Percentiles rank a stretch among this genome's conserved stretches.
These are phyloP conservation scores for Adansonia rubrostipa DNA, from an alignment of 441 rosid genomes.

Conservation along the genomic window DNA sequence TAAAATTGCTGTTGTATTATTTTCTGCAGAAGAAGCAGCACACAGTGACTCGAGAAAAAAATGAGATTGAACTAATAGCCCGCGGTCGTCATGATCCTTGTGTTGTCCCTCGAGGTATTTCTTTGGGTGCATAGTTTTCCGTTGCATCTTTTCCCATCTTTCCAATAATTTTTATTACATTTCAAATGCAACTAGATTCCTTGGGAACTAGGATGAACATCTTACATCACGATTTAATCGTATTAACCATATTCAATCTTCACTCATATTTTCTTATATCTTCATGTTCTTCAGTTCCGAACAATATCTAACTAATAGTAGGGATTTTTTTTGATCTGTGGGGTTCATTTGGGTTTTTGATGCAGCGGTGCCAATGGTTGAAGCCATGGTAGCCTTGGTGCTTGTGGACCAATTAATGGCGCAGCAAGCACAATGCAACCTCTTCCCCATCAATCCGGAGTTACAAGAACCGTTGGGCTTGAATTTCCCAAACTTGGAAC, in stretches of 20 bases:
- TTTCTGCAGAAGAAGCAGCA: slow-evolving; percentile 73
- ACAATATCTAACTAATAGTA: neutral
- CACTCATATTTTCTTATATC: neutral
- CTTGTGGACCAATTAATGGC: slow-evolving; percentile 93
- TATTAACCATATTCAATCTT: neutral
- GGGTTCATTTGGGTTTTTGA: slow-evolving; percentile 19
- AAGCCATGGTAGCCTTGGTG: slow-evolving; percentile 93
- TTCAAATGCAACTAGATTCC: slow-evolving; percentile 5
- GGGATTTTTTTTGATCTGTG: neutral
- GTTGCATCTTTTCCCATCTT: neutral
- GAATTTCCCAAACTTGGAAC: slow-evolving; percentile 39
- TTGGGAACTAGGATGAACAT: neutral
- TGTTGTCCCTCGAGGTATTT: slow-evolving; percentile 91
- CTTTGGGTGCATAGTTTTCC: neutral
- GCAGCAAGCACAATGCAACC: slow-evolving; percentile 69
- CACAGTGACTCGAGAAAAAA: slow-evolving; percentile 81
- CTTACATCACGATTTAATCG: neutral
- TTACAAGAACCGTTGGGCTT: slow-evolving; percentile 63
- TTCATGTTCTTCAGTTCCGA: neutral
- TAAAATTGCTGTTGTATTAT: slow-evolving; percentile 17
- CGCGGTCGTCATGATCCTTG: slow-evolving; percentile 98
- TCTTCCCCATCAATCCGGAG: slow-evolving; percentile 72
- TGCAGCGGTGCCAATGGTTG: slow-evolving; percentile 98
- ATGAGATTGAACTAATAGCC: slow-evolving; percentile 79
- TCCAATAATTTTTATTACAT: neutral